phyloP scores from a whole-genome alignment of 169 alveolate genomes.

The Plasmodium adleri region DNA sequence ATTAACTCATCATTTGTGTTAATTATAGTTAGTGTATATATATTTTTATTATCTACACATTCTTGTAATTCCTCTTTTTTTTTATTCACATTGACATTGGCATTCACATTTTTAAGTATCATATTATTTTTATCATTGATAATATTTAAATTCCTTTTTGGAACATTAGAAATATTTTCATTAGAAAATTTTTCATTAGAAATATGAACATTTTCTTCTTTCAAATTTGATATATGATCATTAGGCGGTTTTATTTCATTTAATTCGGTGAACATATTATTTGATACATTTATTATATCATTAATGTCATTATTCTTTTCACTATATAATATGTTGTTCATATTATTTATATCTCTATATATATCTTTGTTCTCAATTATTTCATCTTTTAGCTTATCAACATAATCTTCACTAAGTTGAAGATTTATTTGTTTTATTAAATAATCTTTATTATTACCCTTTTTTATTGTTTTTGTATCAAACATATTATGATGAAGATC shows the following conservation, averaged over 20 bases:
- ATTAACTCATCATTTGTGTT: conserved; percentile 48
- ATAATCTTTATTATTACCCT: not conserved
- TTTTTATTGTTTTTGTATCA: not conserved
- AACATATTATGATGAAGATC: conserved; percentile 1
- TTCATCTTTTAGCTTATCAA: conserved; percentile 36
- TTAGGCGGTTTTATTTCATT: not conserved
- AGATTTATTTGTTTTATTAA: conserved; percentile 16
- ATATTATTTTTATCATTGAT: not conserved
- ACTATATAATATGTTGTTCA: not conserved
- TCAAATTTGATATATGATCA: conserved; percentile 1
- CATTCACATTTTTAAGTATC: too few species aligned
- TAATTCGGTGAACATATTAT: not conserved
- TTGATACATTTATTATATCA: not conserved
- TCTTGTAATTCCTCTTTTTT: not conserved
- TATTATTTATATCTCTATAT: not conserved
- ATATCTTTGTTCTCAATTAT: not conserved
- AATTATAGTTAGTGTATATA: conserved; percentile 13
- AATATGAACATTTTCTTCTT: not conserved
- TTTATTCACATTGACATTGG: not conserved
- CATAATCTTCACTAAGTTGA: conserved; percentile 28
- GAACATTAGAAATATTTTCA: not conserved
- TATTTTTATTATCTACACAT: not conserved
- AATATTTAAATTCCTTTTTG: conserved; percentile 7
- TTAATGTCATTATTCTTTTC: not conserved
- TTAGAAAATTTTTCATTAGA: not conserved